Conservation (phyloP, 2,329 filamentous ascomycete species). For the Plenodomus biglobosus region DNA sequence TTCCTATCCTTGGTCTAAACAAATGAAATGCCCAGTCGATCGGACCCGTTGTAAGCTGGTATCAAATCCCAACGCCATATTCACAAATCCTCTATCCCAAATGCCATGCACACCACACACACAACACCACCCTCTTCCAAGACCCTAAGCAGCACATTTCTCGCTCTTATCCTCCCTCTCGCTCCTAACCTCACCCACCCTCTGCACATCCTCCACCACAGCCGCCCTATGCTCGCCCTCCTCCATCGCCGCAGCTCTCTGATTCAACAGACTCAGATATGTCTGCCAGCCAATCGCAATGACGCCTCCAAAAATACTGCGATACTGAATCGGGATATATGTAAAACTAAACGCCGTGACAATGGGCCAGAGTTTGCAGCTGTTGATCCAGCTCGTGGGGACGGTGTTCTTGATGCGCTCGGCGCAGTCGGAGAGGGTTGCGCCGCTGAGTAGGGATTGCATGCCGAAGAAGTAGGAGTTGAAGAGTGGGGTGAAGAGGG, state of each 20-base stretch:
- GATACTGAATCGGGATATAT: slow-evolving; percentile 77
- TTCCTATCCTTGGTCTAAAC: not conserved
- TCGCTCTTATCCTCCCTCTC: not conserved
- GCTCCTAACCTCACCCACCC: not conserved
- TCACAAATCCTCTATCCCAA: too few species aligned
- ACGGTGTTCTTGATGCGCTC: slow-evolving; percentile 75
- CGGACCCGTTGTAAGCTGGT: not conserved
- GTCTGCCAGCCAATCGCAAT: slow-evolving; percentile 91
- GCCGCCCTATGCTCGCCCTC: slow-evolving; percentile 20
- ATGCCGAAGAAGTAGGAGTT: slow-evolving; percentile 57
- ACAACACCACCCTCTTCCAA: too few species aligned
- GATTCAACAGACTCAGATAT: slow-evolving; percentile 80
- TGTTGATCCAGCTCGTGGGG: slow-evolving; percentile 74
- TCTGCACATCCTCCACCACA: not conserved
- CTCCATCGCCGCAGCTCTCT: slow-evolving; percentile 65
- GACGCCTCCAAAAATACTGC: slow-evolving; percentile 73
- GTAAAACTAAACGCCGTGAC: slow-evolving; percentile 85
- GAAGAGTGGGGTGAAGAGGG: slow-evolving; percentile 71
- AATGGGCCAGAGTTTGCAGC: slow-evolving; percentile 83
- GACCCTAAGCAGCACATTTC: not conserved
- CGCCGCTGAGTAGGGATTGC: slow-evolving; percentile 58
- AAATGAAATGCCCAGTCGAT: not conserved
- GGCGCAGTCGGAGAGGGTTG: slow-evolving; percentile 63
- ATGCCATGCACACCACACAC: too few species aligned
- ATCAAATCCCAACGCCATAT: not conserved